Base-by-base conservation (phyloP, 2,329 filamentous ascomycete genomes). In the Paecilomyces sp. region DNA sequence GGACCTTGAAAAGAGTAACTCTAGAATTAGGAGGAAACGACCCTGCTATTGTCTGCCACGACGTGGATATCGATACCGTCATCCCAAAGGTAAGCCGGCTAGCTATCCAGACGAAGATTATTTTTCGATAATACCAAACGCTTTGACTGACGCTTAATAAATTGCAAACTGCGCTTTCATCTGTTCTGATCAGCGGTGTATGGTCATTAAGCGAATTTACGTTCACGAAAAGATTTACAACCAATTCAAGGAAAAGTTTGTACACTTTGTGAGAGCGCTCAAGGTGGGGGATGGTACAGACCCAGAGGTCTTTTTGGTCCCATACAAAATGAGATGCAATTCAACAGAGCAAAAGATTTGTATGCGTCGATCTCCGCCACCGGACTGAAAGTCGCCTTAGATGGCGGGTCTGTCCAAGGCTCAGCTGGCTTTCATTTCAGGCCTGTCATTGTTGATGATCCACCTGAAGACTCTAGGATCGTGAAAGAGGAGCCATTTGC, bases 401-500 rank as follows among this genome's bases (percentile, higher is more conserved):
- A 1, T 30, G 51, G 3, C 9, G 33, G 2, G 33, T 2, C 33
- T 22, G 22, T 13, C 15, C 33, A 36, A 36, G 31, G 33, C 3
- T 41, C 1, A 25, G 33, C 28, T 36, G 58, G 58, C 1, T 59
- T 47, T 18, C 57, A 22, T 28, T 51, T 59, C 18, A 18, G 28
- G 28, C 58, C 58, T 12, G 28, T 33, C 5, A 57, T 59, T 34
- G 41, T 59, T 13, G 58, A 59, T 25, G 34, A 30, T 6, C 55
- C 58, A 11, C n/a, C 54, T 7, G 55, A 57, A 15, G 30, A 57
- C 53, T 34, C 53, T 13, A 28, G 54, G 3, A 53, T 57, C 12
- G 53, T 59, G 3, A 22, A 9, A 5, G 58, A 57, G 28, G 58
- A 57, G 3, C 58, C 22, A 5, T 59, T 59, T 53, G 58, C 36